These are phyloP conservation scores for Aspergillus nanangensis DNA, from an alignment of 495 filamentous ascomycete genomes.

Conservation along the genomic window DNA sequence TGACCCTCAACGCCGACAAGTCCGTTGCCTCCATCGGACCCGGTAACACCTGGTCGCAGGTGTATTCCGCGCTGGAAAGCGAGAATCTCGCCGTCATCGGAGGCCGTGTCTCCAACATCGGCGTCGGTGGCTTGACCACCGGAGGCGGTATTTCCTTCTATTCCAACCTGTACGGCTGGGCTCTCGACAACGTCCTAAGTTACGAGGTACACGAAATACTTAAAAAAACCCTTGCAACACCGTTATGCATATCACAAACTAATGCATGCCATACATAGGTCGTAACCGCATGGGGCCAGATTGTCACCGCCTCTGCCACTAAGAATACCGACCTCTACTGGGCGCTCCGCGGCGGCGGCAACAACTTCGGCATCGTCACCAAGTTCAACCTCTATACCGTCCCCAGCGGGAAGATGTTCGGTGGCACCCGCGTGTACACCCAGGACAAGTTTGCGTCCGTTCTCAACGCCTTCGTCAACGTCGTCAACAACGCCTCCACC, in stretches of 20 bases:
- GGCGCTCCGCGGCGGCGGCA: constrained; percentile 48
- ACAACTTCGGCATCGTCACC: constrained; percentile 49
- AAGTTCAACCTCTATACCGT: constrained; percentile 37
- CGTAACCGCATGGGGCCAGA: constrained; percentile 38
- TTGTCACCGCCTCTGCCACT: constrained; percentile 33
- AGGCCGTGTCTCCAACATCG: constrained; percentile 50
- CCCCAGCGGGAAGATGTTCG: constrained; percentile 1
- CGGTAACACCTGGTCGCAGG: constrained; percentile 30
- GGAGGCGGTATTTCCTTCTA: constrained; percentile 35
- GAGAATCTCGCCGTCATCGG: constrained; percentile 48
- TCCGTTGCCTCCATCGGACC: constrained; percentile 19
- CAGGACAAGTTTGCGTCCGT: constrained; percentile 5
- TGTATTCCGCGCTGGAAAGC: constrained; percentile 47
- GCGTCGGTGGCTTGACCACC: constrained; percentile 51
- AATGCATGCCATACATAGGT: constrained; percentile 16
- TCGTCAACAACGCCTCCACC: neutral
- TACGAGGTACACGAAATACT: constrained; percentile 30
- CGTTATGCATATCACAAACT: no score
- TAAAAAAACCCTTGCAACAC: constrained; percentile 37
- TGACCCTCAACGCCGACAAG: neutral
- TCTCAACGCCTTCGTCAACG: constrained; percentile 8
- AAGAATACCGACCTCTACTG: constrained; percentile 43
- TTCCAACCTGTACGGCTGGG: constrained; percentile 42
- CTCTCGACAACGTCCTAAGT: constrained; percentile 43
- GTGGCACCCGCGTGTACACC: constrained; percentile 3